Evolutionary conservation across 495 filamentous ascomycete species (phyloP), one percentile per base, ranked within the genome.

Genomic region (Daldinia concentrica): DNA sequence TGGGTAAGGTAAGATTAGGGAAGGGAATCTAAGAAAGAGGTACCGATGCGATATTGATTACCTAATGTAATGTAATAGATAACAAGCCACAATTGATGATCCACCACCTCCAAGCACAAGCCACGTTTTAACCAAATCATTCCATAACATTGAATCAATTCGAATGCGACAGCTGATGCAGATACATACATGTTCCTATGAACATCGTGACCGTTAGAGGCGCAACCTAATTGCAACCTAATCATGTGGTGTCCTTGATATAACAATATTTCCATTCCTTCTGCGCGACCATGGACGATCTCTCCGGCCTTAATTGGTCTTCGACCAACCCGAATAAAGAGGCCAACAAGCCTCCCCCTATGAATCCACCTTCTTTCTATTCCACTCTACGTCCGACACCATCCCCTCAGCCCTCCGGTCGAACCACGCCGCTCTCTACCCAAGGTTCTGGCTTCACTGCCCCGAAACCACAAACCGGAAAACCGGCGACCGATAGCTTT

Each of bases 401-500:
- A 11, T 85, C 90, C 14, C 85, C 83, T 37, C 75, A 82, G 79
- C 64, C 78, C 74, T 92, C 90, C 29, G 90, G 91, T 60, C 86
- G 86, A 69, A 90, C 90, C 17, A 93, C 91, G 8, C 91, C 92
- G 4, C 79, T 90, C 27, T 87, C 89, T 30, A 72, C 84, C 8
- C 83, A 88, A 66, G 83, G 84, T 24, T 84, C 86, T 60, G 81
- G 84, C 12, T 81, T 81, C 71, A 77, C 77, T 71, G 79, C 72
- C 78, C 29, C 83, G 84, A 83, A 80, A 19, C 84, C 88, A 0
- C 88, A 89, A 71, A 73, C 87, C 4, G 76, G 88, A 6, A 91
- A 90, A 37, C 86, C 91, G 1, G 83, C 86, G 5, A 86, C 86
- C 59, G 95, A 98, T 77, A 96, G 92, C 82, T 99, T 99, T 77